Evolutionary conservation across 2,329 filamentous ascomycete species (phyloP).

Genomic region (Dactylella cylindrospora): DNA sequence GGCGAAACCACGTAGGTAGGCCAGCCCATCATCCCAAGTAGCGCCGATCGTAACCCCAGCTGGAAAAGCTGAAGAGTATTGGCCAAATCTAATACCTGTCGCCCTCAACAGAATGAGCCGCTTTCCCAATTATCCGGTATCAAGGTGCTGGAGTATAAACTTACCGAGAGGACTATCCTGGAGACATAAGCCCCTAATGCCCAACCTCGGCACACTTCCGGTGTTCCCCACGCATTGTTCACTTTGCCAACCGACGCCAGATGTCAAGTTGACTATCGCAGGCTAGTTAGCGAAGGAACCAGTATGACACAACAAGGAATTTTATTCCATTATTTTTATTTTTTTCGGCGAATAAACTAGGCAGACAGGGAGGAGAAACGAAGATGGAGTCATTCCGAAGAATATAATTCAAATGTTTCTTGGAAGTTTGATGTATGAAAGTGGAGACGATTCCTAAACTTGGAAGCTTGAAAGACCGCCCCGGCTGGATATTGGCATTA

Average conservation of each 20-base stretch:
- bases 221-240: constrained; percentile 56
- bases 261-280: constrained; percentile 58
- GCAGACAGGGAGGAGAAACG: constrained; percentile 42
- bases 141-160: constrained; percentile 48
- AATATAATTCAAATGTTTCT: not conserved
- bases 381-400: constrained; percentile 31
- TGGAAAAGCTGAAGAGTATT: constrained; percentile 57
- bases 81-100: constrained; percentile 36
- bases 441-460: constrained; percentile 43
- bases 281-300: constrained; percentile 7
- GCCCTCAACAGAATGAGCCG: constrained; percentile 11
- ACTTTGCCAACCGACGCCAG: constrained; percentile 60
- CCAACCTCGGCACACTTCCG: constrained; percentile 43
- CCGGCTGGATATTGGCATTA: too few relatives aligned
- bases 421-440: constrained; percentile 20
- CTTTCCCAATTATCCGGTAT: constrained; percentile 56
- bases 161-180: constrained; percentile 59
- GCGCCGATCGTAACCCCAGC: constrained; percentile 60
- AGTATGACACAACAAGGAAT: constrained; percentile 35
- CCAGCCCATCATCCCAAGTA: constrained; percentile 59
- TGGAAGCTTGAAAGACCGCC: too few relatives aligned
- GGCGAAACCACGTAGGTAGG: constrained; percentile 55
- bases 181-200: constrained; percentile 55
- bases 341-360: too few relatives aligned
- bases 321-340: constrained; percentile 1